These are phyloP conservation scores for Nannizzia gypsea DNA, from an alignment of 2,329 filamentous ascomycete genomes.

Conservation along the genomic window DNA sequence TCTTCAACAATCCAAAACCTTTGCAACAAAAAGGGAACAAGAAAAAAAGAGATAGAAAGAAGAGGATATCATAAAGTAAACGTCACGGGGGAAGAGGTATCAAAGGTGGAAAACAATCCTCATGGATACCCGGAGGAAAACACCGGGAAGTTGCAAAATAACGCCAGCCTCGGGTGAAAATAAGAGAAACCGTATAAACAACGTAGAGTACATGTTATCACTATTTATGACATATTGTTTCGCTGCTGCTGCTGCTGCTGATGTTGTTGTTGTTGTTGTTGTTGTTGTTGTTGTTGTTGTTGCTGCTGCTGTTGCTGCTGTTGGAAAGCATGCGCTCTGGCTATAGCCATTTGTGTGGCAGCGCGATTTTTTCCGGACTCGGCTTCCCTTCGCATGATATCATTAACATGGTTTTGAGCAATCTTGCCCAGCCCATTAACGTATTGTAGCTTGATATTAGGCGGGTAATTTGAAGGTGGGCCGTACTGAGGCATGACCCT, in stretches of 20 bases:
- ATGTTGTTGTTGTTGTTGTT: background rate
- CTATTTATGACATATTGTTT: slow-evolving; percentile 11
- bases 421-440: slow-evolving; percentile 26
- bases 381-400: slow-evolving; percentile 29
- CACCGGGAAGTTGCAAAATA: background rate
- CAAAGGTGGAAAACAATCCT: background rate
- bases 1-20: too few species aligned
- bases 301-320: slow-evolving; percentile 18
- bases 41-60: background rate
- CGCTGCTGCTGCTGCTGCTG: slow-evolving; percentile 1
- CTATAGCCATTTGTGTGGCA: slow-evolving; percentile 19
- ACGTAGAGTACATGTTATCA: slow-evolving; percentile 2
- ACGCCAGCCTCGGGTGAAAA: background rate
- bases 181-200: background rate
- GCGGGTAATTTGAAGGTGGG: slow-evolving; percentile 28
- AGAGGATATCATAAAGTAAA: background rate
- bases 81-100: background rate
- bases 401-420: slow-evolving; percentile 28
- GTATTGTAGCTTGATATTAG: slow-evolving; percentile 27
- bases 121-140: background rate
- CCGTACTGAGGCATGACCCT: slow-evolving; percentile 30
- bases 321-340: slow-evolving; percentile 27
- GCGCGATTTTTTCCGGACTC: slow-evolving; percentile 25
- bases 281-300: background rate
- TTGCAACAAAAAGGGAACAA: background rate